Base-by-base conservation (phyloP, 495 filamentous ascomycete genomes). In the Penicillium turbatum region DNA sequence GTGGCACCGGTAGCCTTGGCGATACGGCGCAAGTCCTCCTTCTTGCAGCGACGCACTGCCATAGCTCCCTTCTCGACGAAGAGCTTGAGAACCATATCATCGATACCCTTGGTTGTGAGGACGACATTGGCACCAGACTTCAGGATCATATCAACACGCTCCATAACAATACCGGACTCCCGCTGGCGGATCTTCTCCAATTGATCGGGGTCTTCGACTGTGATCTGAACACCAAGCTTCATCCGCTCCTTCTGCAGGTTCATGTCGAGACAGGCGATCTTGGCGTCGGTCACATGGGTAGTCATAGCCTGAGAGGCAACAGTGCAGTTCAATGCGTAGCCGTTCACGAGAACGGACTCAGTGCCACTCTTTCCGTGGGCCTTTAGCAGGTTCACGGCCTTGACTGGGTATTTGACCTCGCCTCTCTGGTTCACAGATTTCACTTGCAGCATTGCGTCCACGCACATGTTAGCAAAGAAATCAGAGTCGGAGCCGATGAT, bases 181-280 rank as follows among this genome's bases (percentile, higher is more conserved):
- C 95, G 83, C 63, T 92, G 82, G 37, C 93, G 82, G 61, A 99
- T 99, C 74, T 96, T 89, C 77, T 99, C 95, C 29, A 99, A 81
- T 72, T 97, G 95, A 58, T 91, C 84, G 27, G 93, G 93, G 68
- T 99, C 93, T 51, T 97, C 93, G 48, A 99, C 87, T 17, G 93
- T 97, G 67, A 99, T 96, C 63, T 99, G 90, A 44, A 99, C 95
- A 55, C 93, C 93, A 13, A 99, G 77, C 80, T 97, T 97, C 93
- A 99, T 97, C 56, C 93, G 81, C 75, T 96, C 90, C 74, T 97
- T 99, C 68, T 97, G 92, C 57, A 99, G 71, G 72, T 99, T 99
- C 77, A 99, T 97, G 67, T 99, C 93, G 42, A 99, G 76, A 66
- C 89, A 88, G 38, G 93, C 93, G 69, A 99, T 97, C 76, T 95